Conservation (phyloP, 148 eudicot genomes). For the Rhododendron williamsianum region DNA sequence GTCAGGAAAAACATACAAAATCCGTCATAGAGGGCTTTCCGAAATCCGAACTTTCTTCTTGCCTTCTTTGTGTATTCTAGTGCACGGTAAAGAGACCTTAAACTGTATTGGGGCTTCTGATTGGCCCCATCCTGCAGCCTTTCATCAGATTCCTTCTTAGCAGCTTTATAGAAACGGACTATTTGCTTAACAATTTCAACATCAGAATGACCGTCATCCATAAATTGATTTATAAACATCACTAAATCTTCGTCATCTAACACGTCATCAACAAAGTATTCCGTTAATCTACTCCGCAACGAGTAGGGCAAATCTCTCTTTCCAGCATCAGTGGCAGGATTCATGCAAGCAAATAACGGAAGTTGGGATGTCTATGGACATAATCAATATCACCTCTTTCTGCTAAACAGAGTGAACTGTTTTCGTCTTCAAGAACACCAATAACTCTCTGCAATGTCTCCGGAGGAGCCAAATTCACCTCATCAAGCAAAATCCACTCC, state of each 20-base stretch:
- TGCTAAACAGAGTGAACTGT: conserved; percentile 79
- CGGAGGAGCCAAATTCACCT: conserved; percentile 92
- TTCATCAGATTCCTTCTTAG: conserved; percentile 78
- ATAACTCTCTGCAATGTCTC: conserved; percentile 88
- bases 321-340: conserved; percentile 99
- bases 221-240: conserved; percentile 56
- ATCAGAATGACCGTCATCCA: conserved; percentile 37
- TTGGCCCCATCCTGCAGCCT: conserved; percentile 95
- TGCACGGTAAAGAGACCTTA: conserved; percentile 91
- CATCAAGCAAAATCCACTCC: conserved; percentile 97
- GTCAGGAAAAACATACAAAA: conserved; percentile 89
- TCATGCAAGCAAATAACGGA: conserved; percentile 98
- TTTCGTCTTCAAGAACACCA: conserved; percentile 90
- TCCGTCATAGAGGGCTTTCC: conserved; percentile 76
- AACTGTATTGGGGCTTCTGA: conserved; percentile 95
- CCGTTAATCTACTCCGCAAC: conserved; percentile 78
- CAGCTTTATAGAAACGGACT: conserved; percentile 70
- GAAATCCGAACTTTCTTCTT: conserved; percentile 38
- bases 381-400: conserved; percentile 84
- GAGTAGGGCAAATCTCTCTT: conserved; percentile 85
- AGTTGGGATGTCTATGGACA: conserved; percentile 59
- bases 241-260: conserved; percentile 72
- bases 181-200: conserved; percentile 42
- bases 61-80: conserved; percentile 70
- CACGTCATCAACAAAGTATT: conserved; percentile 85